phyloP scores from a whole-genome alignment of 495 filamentous ascomycete genomes.

The Xylaria longipes region DNA sequence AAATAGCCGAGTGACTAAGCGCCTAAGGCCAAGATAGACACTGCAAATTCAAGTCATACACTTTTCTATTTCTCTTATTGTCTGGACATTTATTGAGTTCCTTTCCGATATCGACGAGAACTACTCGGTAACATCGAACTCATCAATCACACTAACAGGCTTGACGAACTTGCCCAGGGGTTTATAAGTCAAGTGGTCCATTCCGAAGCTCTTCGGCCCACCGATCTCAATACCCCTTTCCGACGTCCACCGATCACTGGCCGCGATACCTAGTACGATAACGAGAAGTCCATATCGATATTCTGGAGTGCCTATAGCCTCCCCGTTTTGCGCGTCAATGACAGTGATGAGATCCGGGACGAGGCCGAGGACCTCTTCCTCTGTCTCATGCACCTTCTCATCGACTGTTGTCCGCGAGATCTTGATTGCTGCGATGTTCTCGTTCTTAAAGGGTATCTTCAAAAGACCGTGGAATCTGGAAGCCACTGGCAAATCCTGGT shows the following conservation, averaged over 20 bases:
- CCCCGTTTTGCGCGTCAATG: slow-evolving; percentile 65
- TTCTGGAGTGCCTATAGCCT: slow-evolving; percentile 66
- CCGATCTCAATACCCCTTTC: slow-evolving; percentile 57
- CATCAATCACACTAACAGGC: slow-evolving; percentile 60
- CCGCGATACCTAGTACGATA: slow-evolving; percentile 61
- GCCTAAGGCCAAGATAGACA: background rate
- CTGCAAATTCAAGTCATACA: background rate
- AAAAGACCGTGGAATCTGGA: slow-evolving; percentile 46
- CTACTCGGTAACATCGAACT: slow-evolving; percentile 54
- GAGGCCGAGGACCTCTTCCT: slow-evolving; percentile 58
- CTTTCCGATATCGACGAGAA: background rate
- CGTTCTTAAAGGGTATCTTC: slow-evolving; percentile 70
- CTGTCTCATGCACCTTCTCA: slow-evolving; percentile 36
- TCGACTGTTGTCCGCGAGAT: slow-evolving; percentile 32
- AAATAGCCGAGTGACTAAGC: background rate
- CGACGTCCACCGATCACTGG: slow-evolving; percentile 64
- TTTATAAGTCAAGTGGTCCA: slow-evolving; percentile 56
- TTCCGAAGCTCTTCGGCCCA: slow-evolving; percentile 59
- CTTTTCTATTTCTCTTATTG: background rate
- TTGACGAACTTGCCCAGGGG: slow-evolving; percentile 56
- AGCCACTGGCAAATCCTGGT: slow-evolving; percentile 25
- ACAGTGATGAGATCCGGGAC: slow-evolving; percentile 68
- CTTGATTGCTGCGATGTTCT: slow-evolving; percentile 64
- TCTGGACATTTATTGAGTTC: background rate
- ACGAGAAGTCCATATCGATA: slow-evolving; percentile 66